A percentile compares a stretch with the other conserved stretches of the same genome.
Evolutionary conservation across 257 asterid species (phyloP).

Genomic region (Solanum clarkiae): DNA sequence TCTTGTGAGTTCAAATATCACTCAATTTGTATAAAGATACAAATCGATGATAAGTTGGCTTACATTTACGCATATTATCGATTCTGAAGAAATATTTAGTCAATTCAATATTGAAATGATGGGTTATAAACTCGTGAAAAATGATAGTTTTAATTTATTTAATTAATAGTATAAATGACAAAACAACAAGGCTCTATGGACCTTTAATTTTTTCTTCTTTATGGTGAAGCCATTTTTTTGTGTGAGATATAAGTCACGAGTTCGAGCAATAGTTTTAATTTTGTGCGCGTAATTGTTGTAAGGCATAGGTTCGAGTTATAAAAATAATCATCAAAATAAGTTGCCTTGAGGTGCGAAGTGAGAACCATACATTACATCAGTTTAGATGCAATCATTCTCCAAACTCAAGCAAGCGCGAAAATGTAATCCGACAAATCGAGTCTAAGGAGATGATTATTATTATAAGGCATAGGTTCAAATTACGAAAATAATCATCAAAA

Average conservation of each 20-base stretch:
- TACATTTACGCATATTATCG: not conserved
- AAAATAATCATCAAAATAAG: not conserved
- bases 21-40: too few relatives aligned
- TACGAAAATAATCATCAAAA: not conserved
- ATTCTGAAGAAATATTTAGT: fast-evolving
- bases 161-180: fast-evolving
- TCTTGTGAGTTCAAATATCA: not conserved
- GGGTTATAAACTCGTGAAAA: too few relatives aligned
- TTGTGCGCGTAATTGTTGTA: not conserved
- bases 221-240: not conserved
- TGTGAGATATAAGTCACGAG: not conserved
- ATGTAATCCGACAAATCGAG: too few relatives aligned
- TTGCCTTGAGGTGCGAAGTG: too few relatives aligned
- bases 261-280: not conserved
- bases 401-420: too few relatives aligned
- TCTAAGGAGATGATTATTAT: too few relatives aligned
- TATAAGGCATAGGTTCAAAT: not conserved
- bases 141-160: too few relatives aligned
- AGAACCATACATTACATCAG: too few relatives aligned
- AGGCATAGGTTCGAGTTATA: not conserved
- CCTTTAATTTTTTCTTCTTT: slow-evolving; percentile 8
- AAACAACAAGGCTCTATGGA: slow-evolving; percentile 19
- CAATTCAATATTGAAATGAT: too few relatives aligned
- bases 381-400: too few relatives aligned
- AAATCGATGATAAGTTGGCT: too few relatives aligned